A percentile compares a stretch with the other conserved stretches of the same genome.
Conservation (phyloP, 805 yeast genomes). For the Saccharomycopsis lassenensis region DNA sequence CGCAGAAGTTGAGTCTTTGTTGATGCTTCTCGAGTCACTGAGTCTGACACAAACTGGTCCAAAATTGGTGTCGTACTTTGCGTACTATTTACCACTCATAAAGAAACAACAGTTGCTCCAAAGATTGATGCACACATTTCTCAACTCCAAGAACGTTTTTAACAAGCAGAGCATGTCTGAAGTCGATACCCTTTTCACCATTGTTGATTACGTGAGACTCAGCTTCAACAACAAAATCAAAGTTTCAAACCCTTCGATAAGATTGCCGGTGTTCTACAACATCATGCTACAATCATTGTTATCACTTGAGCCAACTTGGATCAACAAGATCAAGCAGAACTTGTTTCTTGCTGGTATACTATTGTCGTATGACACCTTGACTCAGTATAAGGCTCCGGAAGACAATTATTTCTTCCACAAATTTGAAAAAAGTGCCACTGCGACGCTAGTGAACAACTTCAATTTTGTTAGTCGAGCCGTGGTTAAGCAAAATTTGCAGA, state of each 20-base stretch:
- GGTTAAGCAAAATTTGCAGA: background rate
- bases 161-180: background rate
- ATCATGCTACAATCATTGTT: background rate
- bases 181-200: conserved; percentile 1
- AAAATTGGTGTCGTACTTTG: conserved; percentile 9
- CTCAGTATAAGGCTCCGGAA: conserved; percentile 10
- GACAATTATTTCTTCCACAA: conserved; percentile 6
- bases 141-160: conserved; percentile 7
- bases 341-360: conserved; percentile 12
- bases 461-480: background rate
- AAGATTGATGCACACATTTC: background rate
- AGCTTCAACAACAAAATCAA: conserved; percentile 10
- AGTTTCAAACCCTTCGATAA: conserved; percentile 13
- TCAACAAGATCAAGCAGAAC: conserved; percentile 7
- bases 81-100: conserved; percentile 13
- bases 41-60: background rate
- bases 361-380: conserved; percentile 1
- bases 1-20: background rate
- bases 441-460: conserved; percentile 5
- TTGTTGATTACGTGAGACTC: conserved; percentile 7
- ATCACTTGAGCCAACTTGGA: background rate
- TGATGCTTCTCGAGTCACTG: background rate
- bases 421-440: conserved; percentile 7
- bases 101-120: conserved; percentile 3
- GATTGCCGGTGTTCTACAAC: conserved; percentile 12